Evolutionary conservation across 2,329 filamentous ascomycete genomes (phyloP).

Genomic region (Colletotrichum shisoi): DNA sequence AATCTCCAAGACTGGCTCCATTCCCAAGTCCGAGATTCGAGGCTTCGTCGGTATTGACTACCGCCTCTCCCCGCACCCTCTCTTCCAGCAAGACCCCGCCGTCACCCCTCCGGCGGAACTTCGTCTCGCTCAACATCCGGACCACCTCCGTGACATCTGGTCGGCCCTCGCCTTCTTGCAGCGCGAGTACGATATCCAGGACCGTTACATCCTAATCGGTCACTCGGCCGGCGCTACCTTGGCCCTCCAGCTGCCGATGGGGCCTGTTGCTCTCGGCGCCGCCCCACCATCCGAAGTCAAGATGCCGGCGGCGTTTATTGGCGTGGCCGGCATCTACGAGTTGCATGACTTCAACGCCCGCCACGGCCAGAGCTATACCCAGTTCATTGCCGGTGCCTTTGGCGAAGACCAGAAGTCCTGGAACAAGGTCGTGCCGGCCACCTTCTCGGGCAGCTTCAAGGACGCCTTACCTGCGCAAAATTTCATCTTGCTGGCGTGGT

Average conservation of each 20-base stretch:
- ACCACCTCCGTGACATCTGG: slow-evolving; percentile 67
- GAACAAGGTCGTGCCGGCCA: slow-evolving; percentile 64
- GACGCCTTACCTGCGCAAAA: slow-evolving; percentile 49
- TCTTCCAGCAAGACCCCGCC: slow-evolving; percentile 50
- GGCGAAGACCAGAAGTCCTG: slow-evolving; percentile 60
- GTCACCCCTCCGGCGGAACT: slow-evolving; percentile 41
- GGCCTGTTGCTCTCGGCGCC: slow-evolving; percentile 45
- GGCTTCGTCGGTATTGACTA: slow-evolving; percentile 72
- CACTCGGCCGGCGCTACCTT: slow-evolving; percentile 72
- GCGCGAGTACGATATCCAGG: slow-evolving; percentile 55
- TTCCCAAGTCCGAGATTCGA: slow-evolving; percentile 54
- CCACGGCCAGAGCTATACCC: slow-evolving; percentile 59
- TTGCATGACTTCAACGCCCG: slow-evolving; percentile 62
- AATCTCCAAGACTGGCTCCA: slow-evolving; percentile 48
- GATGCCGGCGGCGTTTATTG: slow-evolving; percentile 63
- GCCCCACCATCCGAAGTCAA: slow-evolving; percentile 44
- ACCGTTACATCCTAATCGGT: slow-evolving; percentile 64
- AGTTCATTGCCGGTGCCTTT: slow-evolving; percentile 69
- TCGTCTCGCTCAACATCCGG: slow-evolving; percentile 63
- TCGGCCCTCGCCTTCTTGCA: slow-evolving; percentile 59
- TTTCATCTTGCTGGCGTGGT: slow-evolving; percentile 55
- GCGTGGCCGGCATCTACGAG: slow-evolving; percentile 73
- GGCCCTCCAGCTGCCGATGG: slow-evolving; percentile 67
- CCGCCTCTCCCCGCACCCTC: slow-evolving; percentile 63
- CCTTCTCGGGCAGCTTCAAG: slow-evolving; percentile 53